Evolutionary conservation across 768 basidiomycete species (phyloP), one percentile per base, ranked within the genome.

Genomic region (Suillus fuscotomentosus): DNA sequence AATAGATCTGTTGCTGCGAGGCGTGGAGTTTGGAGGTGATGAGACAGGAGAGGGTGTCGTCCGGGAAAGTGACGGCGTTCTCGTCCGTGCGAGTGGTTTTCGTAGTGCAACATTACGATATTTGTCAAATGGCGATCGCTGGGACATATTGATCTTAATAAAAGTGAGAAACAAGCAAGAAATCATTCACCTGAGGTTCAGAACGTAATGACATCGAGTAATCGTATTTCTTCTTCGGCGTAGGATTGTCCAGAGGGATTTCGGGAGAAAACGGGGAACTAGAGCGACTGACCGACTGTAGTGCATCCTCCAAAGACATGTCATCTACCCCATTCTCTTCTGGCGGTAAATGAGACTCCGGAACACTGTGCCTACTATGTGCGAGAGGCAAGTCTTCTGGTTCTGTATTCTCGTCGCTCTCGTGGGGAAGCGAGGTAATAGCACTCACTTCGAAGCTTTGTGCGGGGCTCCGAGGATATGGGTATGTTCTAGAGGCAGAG

Each of bases 51-150:
- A 87, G 41, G 86, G 83, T 0, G 83, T 81, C 1, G 87, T 89
- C 60, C 83, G 83, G 9, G 89, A 84, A 10, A 91, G 79, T 2
- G 89, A 90, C 5, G 89, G 89, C 5, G 88, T 90, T 34, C 89
- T 85, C 22, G 80, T 79, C 36, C 86, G 82, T 22, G 80, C 70
- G 43, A 81, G 70, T 20, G 84, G 81, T 63, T 81, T 82, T 39
- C 88, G 84, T 57, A 88, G 67, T 14, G 84, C 82, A 34, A 90
- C 84, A 69, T 90, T 87, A 11, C 86, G 86, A 72, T 82, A 87
- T 66, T 84, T 88, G 66, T 87, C 82, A 48, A 82, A 80, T 14
- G 88, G 86, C 14, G 89, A 89, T 14, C 80, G 76, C 89, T 91
- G 63, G 47, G 61, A 17, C n/a, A 27, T n/a, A 3, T 2, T 34